Evolutionary conservation across 495 filamentous ascomycete species (phyloP).

Genomic region (Hypomontagnella submonticulosa): DNA sequence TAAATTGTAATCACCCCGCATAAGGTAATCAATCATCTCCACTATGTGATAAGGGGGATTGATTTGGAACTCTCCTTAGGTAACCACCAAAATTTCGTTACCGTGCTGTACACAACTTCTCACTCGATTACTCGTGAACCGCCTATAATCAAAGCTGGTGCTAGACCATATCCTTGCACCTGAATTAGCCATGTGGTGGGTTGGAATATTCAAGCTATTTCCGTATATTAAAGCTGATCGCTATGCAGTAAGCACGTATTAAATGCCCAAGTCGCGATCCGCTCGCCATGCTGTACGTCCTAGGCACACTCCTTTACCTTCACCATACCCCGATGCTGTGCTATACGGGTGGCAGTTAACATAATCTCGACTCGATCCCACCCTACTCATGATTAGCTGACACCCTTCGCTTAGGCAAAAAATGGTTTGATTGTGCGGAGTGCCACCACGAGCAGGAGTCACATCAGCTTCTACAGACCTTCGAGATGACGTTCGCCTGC

Average conservation of each 20-base stretch:
- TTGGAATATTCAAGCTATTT: neutral
- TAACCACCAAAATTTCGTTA: too few species aligned
- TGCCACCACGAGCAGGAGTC: constrained; percentile 86
- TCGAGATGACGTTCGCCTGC: constrained; percentile 94
- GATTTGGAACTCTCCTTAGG: neutral
- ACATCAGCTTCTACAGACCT: constrained; percentile 77
- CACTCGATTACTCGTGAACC: too few species aligned
- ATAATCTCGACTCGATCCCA: neutral
- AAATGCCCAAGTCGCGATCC: constrained; percentile 96
- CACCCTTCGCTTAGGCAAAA: constrained; percentile 68
- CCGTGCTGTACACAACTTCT: too few species aligned
- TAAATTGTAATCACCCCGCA: constrained; percentile 17
- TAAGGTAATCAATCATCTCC: constrained; percentile 13
- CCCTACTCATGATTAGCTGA: constrained; percentile 3
- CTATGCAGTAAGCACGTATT: constrained; percentile 85
- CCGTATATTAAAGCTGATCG: constrained; percentile 1
- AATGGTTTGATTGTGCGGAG: constrained; percentile 99
- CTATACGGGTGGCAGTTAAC: neutral
- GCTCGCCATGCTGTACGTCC: constrained; percentile 89
- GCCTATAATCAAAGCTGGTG: too few species aligned
- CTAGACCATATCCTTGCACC: too few species aligned
- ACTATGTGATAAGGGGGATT: constrained; percentile 9
- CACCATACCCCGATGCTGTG: neutral
- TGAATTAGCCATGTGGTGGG: constrained; percentile 44
- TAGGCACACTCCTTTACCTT: constrained; percentile 1